Percentiles rank a stretch among this genome's conserved stretches.
phyloP scores from a whole-genome alignment of 805 yeast genomes.

The Pichia paraexigua region DNA sequence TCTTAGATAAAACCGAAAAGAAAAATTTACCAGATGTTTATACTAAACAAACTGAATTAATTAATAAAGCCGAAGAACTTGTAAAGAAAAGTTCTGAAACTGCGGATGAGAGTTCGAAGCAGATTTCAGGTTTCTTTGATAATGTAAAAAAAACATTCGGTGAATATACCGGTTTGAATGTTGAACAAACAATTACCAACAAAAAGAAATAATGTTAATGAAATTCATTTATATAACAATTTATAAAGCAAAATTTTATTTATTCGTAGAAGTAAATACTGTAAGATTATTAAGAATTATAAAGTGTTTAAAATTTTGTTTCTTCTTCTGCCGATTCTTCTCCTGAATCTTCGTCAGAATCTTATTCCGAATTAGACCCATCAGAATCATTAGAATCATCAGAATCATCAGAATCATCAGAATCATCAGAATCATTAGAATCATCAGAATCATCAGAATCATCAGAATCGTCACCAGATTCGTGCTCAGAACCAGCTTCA shows the following conservation, averaged over 20 bases:
- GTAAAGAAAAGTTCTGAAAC: constrained; percentile 35
- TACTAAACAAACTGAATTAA: constrained; percentile 45
- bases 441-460: constrained; percentile 17
- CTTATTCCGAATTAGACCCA: constrained; percentile 5
- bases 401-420: constrained; percentile 1
- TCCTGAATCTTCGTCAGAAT: background rate
- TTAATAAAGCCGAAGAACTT: constrained; percentile 37
- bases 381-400: no score
- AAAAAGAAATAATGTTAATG: constrained; percentile 23
- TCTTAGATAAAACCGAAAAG: constrained; percentile 55
- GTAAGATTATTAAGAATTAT: background rate
- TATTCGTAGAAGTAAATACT: background rate
- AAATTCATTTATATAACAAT: background rate
- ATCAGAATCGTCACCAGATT: constrained; percentile 23
- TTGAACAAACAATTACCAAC: constrained; percentile 55
- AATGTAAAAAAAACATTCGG: constrained; percentile 39
- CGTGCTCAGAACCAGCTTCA: constrained; percentile 21
- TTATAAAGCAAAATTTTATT: background rate
- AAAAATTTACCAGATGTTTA: constrained; percentile 57
- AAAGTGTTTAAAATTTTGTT: background rate
- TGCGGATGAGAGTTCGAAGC: constrained; percentile 33
- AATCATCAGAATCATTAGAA: background rate
- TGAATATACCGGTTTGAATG: constrained; percentile 57
- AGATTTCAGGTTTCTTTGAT: constrained; percentile 25
- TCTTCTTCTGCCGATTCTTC: background rate